Percentiles rank a stretch among this genome's conserved stretches.
Evolutionary conservation across 169 alveolate species (phyloP).

Genomic region (Plasmodium relictum): DNA sequence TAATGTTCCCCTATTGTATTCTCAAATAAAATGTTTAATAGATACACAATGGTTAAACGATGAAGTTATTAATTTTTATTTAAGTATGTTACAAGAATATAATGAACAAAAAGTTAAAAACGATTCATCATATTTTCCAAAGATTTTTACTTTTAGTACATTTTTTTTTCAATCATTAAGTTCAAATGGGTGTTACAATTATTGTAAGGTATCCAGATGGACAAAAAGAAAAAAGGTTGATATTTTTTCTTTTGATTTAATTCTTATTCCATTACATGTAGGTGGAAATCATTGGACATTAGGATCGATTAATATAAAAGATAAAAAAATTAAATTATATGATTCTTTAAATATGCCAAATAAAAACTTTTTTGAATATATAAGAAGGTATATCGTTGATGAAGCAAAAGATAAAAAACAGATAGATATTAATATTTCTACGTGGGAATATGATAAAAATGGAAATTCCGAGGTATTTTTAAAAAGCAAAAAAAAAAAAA

Average conservation of each 20-base stretch:
- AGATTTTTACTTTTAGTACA: conserved; percentile 88
- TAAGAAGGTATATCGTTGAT: conserved; percentile 84
- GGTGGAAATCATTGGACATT: conserved; percentile 90
- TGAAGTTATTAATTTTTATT: conserved; percentile 91
- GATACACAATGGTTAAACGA: conserved; percentile 92
- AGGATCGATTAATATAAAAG: conserved; percentile 89
- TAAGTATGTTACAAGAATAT: conserved; percentile 88
- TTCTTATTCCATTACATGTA: conserved; percentile 89
- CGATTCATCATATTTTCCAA: conserved; percentile 61
- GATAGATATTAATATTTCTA: conserved; percentile 34
- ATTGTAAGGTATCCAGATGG: conserved; percentile 89
- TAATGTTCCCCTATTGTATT: conserved; percentile 39
- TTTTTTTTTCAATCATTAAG: conserved; percentile 87
- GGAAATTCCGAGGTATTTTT: conserved; percentile 47
- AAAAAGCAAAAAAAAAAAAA: not conserved
- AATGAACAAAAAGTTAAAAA: conserved; percentile 73
- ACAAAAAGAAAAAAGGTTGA: conserved; percentile 89
- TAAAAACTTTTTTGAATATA: conserved; percentile 75
- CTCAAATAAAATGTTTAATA: conserved; percentile 80
- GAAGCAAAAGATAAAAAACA: conserved; percentile 84
- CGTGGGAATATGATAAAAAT: conserved; percentile 28
- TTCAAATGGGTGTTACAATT: conserved; percentile 84
- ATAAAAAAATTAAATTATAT: conserved; percentile 81
- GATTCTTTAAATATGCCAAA: conserved; percentile 86
- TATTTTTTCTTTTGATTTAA: conserved; percentile 85